Evolutionary conservation across 2,329 filamentous ascomycete genomes (phyloP), one percentile per base, ranked within the genome.

Genomic region (Scopulariopsis brevicaulis): DNA sequence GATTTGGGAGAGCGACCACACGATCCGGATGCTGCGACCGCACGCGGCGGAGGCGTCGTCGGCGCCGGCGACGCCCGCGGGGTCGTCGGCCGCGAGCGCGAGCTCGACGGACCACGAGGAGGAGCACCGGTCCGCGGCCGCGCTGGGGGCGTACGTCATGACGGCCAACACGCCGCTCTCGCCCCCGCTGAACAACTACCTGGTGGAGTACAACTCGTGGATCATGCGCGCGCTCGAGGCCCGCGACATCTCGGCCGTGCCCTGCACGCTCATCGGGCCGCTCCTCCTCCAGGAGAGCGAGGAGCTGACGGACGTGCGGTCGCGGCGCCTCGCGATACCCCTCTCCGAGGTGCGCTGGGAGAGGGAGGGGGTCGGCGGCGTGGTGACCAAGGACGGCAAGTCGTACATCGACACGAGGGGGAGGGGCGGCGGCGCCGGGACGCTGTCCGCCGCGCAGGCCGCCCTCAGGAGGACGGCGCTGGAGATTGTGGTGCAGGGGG

Each of bases 271-370:
- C 35, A 83, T 95, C 50, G 83, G 85, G 3, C 80, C 91, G n/a
- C 77, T 85, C 60, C 80, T 96, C 52, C 77, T 90, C n/a, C 87
- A 93, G 67, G 91, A 96, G 69, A 80, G 86, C 4, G 89, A 92
- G 53, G 73, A 74, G 1, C 76, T 96, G 10, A 78, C 77, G 55
- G 85, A 88, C 46, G 77, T 91, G 34, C 84, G 83, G 56, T 87
- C 82, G 59, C 85, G 88, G 50, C 84, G 93, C 37, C 77, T 96
- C 56, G 93, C 90, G n/a, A 86, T 96, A 28, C 92, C 91, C 1
- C 77, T 96, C 0, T 87, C 88, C 53, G 89, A 95, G 68, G 79
- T 94, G 52, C 84, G 89, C 54, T 96, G 91, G 91, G 91, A 96
- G 75, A 83, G 85, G 56, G 89, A 94, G 66, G 83, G 83, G 56